Percentiles rank a stretch among this genome's conserved stretches.
phyloP scores from a whole-genome alignment of 2,329 filamentous ascomycete species.

The Aspergillus tanneri region DNA sequence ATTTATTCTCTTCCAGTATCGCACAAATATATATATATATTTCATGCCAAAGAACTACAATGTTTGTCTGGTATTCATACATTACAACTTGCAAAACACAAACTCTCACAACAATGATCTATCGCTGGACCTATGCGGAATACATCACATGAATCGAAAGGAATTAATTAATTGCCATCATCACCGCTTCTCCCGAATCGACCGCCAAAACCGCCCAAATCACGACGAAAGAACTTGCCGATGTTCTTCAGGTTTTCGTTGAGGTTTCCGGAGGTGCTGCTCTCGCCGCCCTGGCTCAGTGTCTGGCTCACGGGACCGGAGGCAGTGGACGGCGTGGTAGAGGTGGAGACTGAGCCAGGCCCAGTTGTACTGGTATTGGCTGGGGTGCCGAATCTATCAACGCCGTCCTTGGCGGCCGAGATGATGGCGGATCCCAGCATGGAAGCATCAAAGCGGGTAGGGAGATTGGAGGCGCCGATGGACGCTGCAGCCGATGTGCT shows the following conservation, averaged over 20 bases:
- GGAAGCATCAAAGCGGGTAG: conserved; percentile 72
- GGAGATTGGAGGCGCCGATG: conserved; percentile 47
- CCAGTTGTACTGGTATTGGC: conserved; percentile 27
- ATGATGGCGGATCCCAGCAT: conserved; percentile 84
- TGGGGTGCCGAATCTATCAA: conserved; percentile 71
- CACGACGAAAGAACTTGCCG: conserved; percentile 91
- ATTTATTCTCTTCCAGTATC: too few relatives aligned
- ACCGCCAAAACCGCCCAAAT: conserved; percentile 73
- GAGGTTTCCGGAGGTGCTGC: conserved; percentile 63
- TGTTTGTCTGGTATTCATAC: too few relatives aligned
- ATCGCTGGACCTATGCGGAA: too few relatives aligned
- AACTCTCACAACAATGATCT: too few relatives aligned
- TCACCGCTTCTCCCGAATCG: conserved; percentile 59
- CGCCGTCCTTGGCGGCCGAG: conserved; percentile 80
- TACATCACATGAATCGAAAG: too few relatives aligned
- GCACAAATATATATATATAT: too few relatives aligned
- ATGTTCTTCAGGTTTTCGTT: conserved; percentile 95
- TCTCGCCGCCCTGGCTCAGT: conserved; percentile 26
- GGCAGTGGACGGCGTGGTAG: conserved; percentile 20
- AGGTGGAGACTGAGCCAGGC: conserved; percentile 20
- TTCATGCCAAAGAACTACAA: too few relatives aligned
- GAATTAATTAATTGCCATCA: too few relatives aligned
- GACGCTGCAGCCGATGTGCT: conserved; percentile 43
- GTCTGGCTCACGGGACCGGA: conserved; percentile 25
- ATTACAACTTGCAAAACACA: too few relatives aligned